These are phyloP conservation scores for Sarcomyxa edulis DNA, from an alignment of 768 basidiomycete genomes.

Conservation along the genomic window DNA sequence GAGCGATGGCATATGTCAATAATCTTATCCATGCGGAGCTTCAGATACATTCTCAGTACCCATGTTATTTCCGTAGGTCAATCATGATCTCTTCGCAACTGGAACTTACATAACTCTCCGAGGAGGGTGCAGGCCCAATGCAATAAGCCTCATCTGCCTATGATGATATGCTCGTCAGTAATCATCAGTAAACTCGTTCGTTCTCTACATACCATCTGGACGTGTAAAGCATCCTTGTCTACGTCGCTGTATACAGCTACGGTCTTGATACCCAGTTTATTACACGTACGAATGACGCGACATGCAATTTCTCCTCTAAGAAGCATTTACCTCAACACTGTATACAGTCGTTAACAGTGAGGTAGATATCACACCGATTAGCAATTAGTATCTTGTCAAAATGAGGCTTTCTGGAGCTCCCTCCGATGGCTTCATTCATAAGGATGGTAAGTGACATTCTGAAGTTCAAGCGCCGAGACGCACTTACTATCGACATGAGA, in stretches of 20 bases:
- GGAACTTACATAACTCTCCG: constrained; percentile 79
- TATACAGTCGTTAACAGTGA: not conserved
- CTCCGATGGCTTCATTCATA: too few species aligned
- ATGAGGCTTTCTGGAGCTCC: constrained; percentile 51
- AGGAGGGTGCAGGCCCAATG: constrained; percentile 86
- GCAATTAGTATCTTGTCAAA: constrained; percentile 92
- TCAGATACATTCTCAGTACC: not conserved
- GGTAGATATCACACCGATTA: constrained; percentile 53
- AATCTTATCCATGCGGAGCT: constrained; percentile 88
- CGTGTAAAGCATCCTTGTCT: constrained; percentile 78
- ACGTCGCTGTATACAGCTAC: constrained; percentile 92
- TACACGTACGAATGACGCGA: constrained; percentile 87
- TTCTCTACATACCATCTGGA: constrained; percentile 61
- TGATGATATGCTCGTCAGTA: not conserved
- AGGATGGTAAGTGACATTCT: too few species aligned
- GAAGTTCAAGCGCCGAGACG: too few species aligned
- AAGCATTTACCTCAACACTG: not conserved
- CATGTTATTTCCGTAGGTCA: too few species aligned
- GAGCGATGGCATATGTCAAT: constrained; percentile 75
- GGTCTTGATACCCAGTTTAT: constrained; percentile 82
- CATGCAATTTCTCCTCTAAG: constrained; percentile 92
- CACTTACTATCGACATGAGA: too few species aligned
- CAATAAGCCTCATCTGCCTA: constrained; percentile 87
- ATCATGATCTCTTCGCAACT: too few species aligned
- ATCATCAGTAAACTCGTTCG: not conserved